Evolutionary conservation across 2,329 filamentous ascomycete species (phyloP).

Genomic region (Thielaviopsis ethacetica): DNA sequence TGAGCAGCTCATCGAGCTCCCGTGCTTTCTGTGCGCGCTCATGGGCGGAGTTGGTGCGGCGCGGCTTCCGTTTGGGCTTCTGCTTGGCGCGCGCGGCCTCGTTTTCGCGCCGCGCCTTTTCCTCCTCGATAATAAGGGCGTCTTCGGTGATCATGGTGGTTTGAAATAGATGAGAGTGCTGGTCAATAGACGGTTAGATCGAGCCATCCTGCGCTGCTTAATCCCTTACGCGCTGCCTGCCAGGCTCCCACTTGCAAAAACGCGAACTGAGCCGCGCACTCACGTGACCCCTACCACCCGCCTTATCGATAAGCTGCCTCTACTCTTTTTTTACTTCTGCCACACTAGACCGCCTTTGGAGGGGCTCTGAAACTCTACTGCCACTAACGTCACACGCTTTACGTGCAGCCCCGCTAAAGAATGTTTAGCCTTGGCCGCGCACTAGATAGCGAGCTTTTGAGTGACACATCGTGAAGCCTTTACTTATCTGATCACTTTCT

Average conservation of each 20-base stretch:
- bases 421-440: background rate
- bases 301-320: background rate
- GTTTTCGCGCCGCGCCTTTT: slow-evolving; percentile 21
- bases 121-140: slow-evolving; percentile 22
- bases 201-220: no score
- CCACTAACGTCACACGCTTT: background rate
- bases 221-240: background rate
- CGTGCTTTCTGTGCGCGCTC: slow-evolving; percentile 34
- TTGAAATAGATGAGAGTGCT: no score
- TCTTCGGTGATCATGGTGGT: slow-evolving; percentile 14
- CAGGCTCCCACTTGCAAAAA: background rate
- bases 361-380: background rate
- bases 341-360: slow-evolving; percentile 9
- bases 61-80: slow-evolving; percentile 30
- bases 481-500: background rate
- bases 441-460: background rate
- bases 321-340: slow-evolving; percentile 2
- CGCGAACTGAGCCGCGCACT: background rate
- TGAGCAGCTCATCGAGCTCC: slow-evolving; percentile 41
- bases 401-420: slow-evolving; percentile 3
- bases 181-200: no score
- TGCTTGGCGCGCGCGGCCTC: slow-evolving; percentile 28
- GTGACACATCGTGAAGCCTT: slow-evolving; percentile 2
- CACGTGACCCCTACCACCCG: slow-evolving; percentile 1
- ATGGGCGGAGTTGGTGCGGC: slow-evolving; percentile 34